phyloP scores from a whole-genome alignment of 495 filamentous ascomycete genomes.

The Aspergillus affinis region DNA sequence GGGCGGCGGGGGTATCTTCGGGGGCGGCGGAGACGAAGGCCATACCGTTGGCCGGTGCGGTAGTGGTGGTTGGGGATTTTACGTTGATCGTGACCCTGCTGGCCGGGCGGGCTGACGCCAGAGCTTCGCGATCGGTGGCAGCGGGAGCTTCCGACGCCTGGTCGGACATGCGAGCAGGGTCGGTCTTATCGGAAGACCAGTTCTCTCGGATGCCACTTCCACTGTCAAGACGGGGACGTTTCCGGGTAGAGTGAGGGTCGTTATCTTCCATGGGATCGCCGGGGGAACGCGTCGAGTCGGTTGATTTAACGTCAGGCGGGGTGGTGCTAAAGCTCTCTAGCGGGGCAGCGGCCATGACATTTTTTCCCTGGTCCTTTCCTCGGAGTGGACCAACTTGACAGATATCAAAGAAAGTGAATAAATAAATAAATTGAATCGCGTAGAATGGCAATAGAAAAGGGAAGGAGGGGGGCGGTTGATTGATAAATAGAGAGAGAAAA shows the following conservation, averaged over 20 bases:
- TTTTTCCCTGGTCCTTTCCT: conserved; percentile 28
- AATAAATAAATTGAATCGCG: background rate
- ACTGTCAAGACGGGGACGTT: conserved; percentile 63
- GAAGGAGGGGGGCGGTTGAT: background rate
- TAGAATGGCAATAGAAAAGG: background rate
- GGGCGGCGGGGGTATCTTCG: conserved; percentile 16
- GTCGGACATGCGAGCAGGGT: conserved; percentile 20
- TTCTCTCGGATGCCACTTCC: conserved; percentile 46
- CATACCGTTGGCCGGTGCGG: conserved; percentile 16
- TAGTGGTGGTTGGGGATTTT: conserved; percentile 33
- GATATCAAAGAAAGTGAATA: conserved; percentile 5
- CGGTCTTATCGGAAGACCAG: conserved; percentile 42
- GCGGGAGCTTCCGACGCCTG: conserved; percentile 33
- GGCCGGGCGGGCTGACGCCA: conserved; percentile 38
- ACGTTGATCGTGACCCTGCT: conserved; percentile 60
- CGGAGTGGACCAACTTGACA: background rate
- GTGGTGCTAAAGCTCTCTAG: conserved; percentile 46
- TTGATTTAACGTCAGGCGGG: conserved; percentile 41
- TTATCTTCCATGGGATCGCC: conserved; percentile 57
- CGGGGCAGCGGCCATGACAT: conserved; percentile 53
- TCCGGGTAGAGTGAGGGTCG: conserved; percentile 54
- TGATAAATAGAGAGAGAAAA: background rate
- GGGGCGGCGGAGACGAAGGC: conserved; percentile 14
- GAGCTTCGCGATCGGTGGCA: conserved; percentile 30
- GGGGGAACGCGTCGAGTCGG: conserved; percentile 31